A percentile compares a stretch with the other conserved stretches of the same genome.
These are phyloP conservation scores for Cystobasidium sp. DNA, from an alignment of 1,284 basidiomycete species.

Conservation along the genomic window DNA sequence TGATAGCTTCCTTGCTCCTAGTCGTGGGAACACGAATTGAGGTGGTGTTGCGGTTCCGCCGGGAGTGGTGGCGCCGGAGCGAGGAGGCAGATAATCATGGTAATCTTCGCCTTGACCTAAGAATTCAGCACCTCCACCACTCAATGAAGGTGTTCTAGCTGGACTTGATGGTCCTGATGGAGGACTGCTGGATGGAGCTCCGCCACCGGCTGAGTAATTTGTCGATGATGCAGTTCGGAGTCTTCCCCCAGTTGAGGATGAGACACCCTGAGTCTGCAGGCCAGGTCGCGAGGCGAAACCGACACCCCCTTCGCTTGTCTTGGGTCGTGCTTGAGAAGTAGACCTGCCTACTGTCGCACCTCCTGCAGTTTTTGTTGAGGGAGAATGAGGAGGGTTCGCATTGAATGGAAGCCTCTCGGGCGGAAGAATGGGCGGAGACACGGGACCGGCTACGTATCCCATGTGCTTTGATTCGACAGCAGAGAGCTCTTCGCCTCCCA, in stretches of 20 bases:
- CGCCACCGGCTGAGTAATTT: constrained; percentile 5
- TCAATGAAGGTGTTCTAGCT: constrained; percentile 20
- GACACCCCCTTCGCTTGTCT: constrained; percentile 9
- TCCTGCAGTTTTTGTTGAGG: not conserved
- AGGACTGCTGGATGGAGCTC: not conserved
- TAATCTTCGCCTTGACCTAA: constrained; percentile 44
- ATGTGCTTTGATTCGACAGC: constrained; percentile 41
- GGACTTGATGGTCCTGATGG: constrained; percentile 9
- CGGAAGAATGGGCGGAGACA: constrained; percentile 10
- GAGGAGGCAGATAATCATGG: constrained; percentile 41
- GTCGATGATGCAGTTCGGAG: not conserved
- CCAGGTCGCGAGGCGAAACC: not conserved
- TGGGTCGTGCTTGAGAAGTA: not conserved
- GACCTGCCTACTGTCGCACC: not conserved
- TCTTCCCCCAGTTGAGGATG: constrained; percentile 1
- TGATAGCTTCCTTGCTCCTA: constrained; percentile 46
- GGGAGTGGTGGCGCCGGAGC: constrained; percentile 28
- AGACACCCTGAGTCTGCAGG: not conserved
- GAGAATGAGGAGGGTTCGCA: not conserved
- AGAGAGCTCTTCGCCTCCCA: constrained; percentile 31
- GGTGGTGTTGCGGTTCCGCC: constrained; percentile 52
- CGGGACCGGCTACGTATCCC: constrained; percentile 37
- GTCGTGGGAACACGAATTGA: constrained; percentile 53
- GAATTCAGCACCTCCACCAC: constrained; percentile 31
- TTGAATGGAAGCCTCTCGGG: constrained; percentile 8